These are phyloP conservation scores for Epichloe festucae DNA, from an alignment of 2,329 filamentous ascomycete genomes.

Conservation along the genomic window DNA sequence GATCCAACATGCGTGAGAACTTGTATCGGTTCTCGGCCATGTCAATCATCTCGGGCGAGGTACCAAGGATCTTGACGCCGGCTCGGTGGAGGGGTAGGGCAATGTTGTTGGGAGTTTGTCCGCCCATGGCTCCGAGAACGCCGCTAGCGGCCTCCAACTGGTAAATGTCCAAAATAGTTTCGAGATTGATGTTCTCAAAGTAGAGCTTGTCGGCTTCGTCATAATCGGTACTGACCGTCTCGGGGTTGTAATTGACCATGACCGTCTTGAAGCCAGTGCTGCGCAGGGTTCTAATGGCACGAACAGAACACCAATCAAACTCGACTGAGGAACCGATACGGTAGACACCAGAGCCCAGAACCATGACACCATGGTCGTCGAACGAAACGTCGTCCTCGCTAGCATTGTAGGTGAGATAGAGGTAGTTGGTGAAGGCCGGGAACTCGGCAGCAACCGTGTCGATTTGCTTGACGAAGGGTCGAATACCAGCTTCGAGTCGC, in stretches of 20 bases:
- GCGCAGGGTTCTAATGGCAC: constrained; percentile 81
- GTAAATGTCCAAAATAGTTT: constrained; percentile 89
- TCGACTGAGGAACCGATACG: constrained; percentile 95
- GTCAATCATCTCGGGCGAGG: constrained; percentile 98
- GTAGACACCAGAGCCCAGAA: constrained; percentile 90
- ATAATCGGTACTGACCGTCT: constrained; percentile 82
- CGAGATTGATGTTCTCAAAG: constrained; percentile 88
- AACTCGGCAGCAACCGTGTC: constrained; percentile 97
- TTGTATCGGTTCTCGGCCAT: constrained; percentile 96
- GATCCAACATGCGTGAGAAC: constrained; percentile 95
- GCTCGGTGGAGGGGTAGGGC: constrained; percentile 76
- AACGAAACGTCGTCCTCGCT: constrained; percentile 74
- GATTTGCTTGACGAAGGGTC: constrained; percentile 91
- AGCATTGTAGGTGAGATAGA: constrained; percentile 93
- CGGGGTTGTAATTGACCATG: constrained; percentile 91
- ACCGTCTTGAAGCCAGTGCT: constrained; percentile 81
- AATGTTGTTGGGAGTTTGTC: constrained; percentile 96
- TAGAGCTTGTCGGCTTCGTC: constrained; percentile 91
- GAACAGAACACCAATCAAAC: constrained; percentile 97
- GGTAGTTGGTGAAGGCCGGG: constrained; percentile 86
- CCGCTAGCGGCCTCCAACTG: constrained; percentile 71
- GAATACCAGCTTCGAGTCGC: constrained; percentile 74
- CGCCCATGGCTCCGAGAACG: constrained; percentile 90
- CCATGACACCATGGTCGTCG: constrained; percentile 87
- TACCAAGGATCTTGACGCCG: constrained; percentile 86